phyloP scores from a whole-genome alignment of 1,284 basidiomycete species.

The Kalmanozyma brasiliensis region DNA sequence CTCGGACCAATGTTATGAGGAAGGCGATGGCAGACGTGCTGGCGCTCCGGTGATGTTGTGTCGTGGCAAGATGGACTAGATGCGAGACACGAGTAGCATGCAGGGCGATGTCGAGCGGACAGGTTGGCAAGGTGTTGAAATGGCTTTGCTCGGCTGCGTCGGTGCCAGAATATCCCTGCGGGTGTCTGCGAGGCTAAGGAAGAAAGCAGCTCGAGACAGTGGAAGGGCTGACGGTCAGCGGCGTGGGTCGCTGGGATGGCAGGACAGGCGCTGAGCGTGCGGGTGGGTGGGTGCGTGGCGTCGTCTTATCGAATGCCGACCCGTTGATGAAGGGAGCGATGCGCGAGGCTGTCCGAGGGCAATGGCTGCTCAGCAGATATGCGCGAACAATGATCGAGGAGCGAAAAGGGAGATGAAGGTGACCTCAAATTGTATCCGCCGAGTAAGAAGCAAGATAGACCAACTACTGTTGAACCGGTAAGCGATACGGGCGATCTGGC shows the following conservation, averaged over 20 bases:
- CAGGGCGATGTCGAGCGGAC: background rate
- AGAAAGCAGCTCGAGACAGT: background rate
- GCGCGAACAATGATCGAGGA: no score
- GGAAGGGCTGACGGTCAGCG: conserved; percentile 20
- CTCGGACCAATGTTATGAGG: no score
- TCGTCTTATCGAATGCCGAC: no score
- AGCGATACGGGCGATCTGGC: no score
- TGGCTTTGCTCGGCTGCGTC: conserved; percentile 8
- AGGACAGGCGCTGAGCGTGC: conserved; percentile 6
- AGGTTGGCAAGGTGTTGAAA: background rate
- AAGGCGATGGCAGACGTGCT: background rate
- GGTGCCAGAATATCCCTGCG: conserved; percentile 28
- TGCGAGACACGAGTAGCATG: conserved; percentile 4
- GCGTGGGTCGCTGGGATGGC: conserved; percentile 9
- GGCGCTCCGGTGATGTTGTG: background rate
- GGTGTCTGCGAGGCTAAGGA: conserved; percentile 8
- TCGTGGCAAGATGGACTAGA: background rate
- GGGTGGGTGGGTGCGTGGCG: no score
- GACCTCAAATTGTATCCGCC: no score
- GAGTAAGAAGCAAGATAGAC: no score
- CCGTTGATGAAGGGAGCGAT: no score
- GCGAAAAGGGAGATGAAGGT: no score
- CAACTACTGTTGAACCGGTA: no score
- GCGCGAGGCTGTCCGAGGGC: no score
- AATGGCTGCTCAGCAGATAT: no score